Base-by-base conservation (phyloP, 148 eudicot genomes). In the Rhododendron mucronatum region DNA sequence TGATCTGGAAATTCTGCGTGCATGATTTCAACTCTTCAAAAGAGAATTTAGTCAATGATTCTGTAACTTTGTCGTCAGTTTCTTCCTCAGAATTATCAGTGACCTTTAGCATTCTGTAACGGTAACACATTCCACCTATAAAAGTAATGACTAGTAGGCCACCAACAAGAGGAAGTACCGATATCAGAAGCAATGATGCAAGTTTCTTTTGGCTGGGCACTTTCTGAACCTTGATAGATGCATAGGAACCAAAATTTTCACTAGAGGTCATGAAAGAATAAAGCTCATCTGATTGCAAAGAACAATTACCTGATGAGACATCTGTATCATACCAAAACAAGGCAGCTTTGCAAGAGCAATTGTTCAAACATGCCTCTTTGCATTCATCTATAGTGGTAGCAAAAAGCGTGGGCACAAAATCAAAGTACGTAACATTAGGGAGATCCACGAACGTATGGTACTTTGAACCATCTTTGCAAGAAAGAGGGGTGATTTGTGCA, bases 141-240 rank as follows among this genome's bases (percentile, higher is more conserved):
- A 84, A 30, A 48, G 71, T 18, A 73, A 81, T 11, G 11, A 74
- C 0, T 1, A 84, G 5, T 26, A 82, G 26, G 41, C 16, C 57
- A 61, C 30, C 65, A 26, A 78, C 51, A 14, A 80, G 9, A 13
- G 48, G 7, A n/a, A 84, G 67, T 28, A 69, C 87, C 47, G 83
- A 4, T 47, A 76, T 78, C 12, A 8, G 21, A 50, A n/a, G n/a
- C n/a, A n/a, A n/a, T n/a, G n/a, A 18, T 5, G 35, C 37, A 51
- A 0, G 20, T 44, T 39, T 81, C 11, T 33, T 28, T 82, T 18
- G 16, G 13, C 7, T 47, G 14, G 76, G 84, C 14, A 53, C 1
- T 45, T 53, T 77, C 61, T 87, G 91, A 28, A 89, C 87, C 73
- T 89, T 89, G 7, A 89, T 53, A 15, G 69, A 86, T 39, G 84